These are phyloP conservation scores for Pelargonium citronellum DNA, from an alignment of 441 rosid genomes.

Conservation along the genomic window DNA sequence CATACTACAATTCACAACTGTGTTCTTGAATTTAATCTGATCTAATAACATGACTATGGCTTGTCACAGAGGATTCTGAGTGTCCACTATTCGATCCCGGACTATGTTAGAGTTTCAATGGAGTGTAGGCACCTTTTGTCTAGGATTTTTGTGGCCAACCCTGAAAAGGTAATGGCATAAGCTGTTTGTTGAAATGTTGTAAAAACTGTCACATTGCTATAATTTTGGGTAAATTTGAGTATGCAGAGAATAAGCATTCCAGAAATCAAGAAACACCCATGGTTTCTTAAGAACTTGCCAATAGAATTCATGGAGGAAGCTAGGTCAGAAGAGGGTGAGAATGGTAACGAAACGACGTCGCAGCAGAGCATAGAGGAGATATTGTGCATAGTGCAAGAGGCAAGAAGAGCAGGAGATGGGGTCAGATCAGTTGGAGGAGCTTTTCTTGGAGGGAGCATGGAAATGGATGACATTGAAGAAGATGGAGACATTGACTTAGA, in stretches of 20 bases:
- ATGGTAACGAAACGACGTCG: conserved; percentile 3
- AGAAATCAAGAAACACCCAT: conserved; percentile 52
- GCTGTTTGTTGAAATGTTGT: neutral
- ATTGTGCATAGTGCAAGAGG: conserved; percentile 47
- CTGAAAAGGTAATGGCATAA: conserved; percentile 39
- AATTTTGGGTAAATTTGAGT: neutral
- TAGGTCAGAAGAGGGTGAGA: conserved; percentile 12
- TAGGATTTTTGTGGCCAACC: conserved; percentile 52
- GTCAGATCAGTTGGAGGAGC: conserved; percentile 30
- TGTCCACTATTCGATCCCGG: conserved; percentile 63
- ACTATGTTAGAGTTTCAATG: conserved; percentile 45
- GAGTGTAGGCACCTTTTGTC: conserved; percentile 58
- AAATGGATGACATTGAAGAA: conserved; percentile 57
- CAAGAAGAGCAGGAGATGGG: conserved; percentile 38
- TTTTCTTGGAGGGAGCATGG: conserved; percentile 56
- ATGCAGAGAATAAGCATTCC: conserved; percentile 51
- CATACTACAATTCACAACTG: neutral
- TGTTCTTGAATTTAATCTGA: neutral
- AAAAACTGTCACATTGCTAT: neutral
- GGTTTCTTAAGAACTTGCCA: conserved; percentile 47
- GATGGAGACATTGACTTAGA: conserved; percentile 50
- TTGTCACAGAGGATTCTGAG: conserved; percentile 52
- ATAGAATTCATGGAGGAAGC: conserved; percentile 27
- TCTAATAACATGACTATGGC: neutral
- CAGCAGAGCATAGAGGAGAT: conserved; percentile 47